Base-by-base conservation (phyloP, 2,329 filamentous ascomycete species). In the Cryphonectria parasitica region DNA sequence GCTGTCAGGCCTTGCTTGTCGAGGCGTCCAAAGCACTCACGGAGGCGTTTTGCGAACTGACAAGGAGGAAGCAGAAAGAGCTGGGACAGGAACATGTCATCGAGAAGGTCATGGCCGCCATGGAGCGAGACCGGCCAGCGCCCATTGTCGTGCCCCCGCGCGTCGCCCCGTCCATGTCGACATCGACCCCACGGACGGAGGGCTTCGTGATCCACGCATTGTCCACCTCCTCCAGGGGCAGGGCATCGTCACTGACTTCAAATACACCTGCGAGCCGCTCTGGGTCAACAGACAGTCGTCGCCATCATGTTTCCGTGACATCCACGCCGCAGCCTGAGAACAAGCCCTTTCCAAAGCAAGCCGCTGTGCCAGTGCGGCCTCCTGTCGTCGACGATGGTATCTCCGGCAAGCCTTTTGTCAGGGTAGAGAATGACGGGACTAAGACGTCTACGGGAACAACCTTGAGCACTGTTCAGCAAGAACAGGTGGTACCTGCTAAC, bases 391-490 rank as follows among this genome's bases (percentile, higher is more conserved):
- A 85, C 66, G 85, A 87, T 73, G 87, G 87, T 13, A 86, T 89
- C 39, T 84, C 86, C 8, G 86, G 87, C 31, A 86, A 79, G 72
- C 87, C 87, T 0, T 89, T 89, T 74, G 78, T 86, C 17, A 81
- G 86, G 34, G 85, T 87, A 22, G 75, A 77, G 79, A 67, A 67
- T 22, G 52, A 45, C 17, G 67, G 68, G 15, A 43, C n/a, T 49
- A 54, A 66, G 17, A 69, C 67, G 11, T 41, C 62, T 43, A 25
- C 45, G 28, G 66, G 64, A 28, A 25, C 39, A 19, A 11, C 28
- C n/a, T 22, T 41, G 22, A 36, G 28, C 36, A 28, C 49, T 39
- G 31, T n/a, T 3, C 31, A 56, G 8, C 13, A 49, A 28, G 64
- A 36, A 13, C 22, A 5, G 6, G 17, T 41, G 56, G 25, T 49